Evolutionary conservation across 2,329 filamentous ascomycete species (phyloP).

Genomic region (Aspergillus sp.): DNA sequence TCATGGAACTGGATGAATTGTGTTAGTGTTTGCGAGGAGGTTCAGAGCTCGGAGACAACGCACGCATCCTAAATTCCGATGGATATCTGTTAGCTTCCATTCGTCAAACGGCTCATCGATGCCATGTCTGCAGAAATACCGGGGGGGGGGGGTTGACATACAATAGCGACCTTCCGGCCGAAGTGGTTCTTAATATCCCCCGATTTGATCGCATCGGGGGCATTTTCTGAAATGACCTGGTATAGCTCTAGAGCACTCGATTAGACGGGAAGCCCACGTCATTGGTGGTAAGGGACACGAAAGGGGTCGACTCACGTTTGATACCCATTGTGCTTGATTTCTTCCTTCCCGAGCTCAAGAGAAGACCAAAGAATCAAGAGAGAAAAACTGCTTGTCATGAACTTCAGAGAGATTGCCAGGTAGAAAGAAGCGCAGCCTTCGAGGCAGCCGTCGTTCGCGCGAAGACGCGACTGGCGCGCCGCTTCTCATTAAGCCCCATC

Average conservation of each 20-base stretch:
- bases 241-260: constrained; percentile 59
- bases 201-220: constrained; percentile 91
- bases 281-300: constrained; percentile 46
- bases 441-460: constrained; percentile 4
- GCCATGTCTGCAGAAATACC: not conserved
- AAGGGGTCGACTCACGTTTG: constrained; percentile 43
- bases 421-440: not conserved
- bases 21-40: not conserved
- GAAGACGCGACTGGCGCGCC: constrained; percentile 19
- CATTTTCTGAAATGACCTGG: constrained; percentile 83
- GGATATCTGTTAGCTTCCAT: constrained; percentile 10
- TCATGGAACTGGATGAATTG: constrained; percentile 73
- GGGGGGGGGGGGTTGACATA: constrained; percentile 56
- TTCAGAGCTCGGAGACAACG: constrained; percentile 12
- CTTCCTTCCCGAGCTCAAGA: not conserved
- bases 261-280: constrained; percentile 14
- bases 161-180: constrained; percentile 95
- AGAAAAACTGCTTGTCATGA: too few species aligned
- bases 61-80: constrained; percentile 56
- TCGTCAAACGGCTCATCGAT: not conserved
- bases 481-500: constrained; percentile 19
- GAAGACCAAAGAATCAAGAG: not conserved
- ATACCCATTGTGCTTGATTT: constrained; percentile 47
- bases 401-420: not conserved
- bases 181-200: constrained; percentile 99